Evolutionary conservation across 768 basidiomycete species (phyloP).

Genomic region (Boletales sp.): DNA sequence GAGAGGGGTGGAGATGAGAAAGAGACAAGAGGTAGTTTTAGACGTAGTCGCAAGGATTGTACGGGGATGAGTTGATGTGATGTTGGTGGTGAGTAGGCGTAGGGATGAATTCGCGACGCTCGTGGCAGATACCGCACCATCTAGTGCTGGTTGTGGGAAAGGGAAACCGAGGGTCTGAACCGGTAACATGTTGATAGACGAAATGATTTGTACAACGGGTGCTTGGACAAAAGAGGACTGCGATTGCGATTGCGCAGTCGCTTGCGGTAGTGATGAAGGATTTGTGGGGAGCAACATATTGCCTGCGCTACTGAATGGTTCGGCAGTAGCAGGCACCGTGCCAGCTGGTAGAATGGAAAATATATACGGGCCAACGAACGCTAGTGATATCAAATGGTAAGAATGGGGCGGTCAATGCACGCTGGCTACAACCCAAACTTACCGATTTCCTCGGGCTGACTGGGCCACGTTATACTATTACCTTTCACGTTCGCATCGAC

Average conservation of each 20-base stretch:
- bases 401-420: slow-evolving; percentile 58
- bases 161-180: slow-evolving; percentile 67
- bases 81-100: slow-evolving; percentile 47
- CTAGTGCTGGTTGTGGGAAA: slow-evolving; percentile 37
- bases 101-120: slow-evolving; percentile 43
- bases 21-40: slow-evolving; percentile 40
- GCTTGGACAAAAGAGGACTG: slow-evolving; percentile 44
- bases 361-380: slow-evolving; percentile 73
- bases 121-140: neutral
- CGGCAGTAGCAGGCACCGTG: slow-evolving; percentile 39
- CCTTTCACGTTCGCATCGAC: slow-evolving; percentile 52
- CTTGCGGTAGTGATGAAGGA: slow-evolving; percentile 12
- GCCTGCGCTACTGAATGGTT: slow-evolving; percentile 19
- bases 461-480: slow-evolving; percentile 63
- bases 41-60: slow-evolving; percentile 24
- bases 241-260: slow-evolving; percentile 21
- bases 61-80: slow-evolving; percentile 45
- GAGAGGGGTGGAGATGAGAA: slow-evolving; percentile 66
- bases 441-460: slow-evolving; percentile 82
- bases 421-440: slow-evolving; percentile 6
- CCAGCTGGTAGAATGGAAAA: slow-evolving; percentile 72
- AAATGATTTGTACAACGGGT: slow-evolving; percentile 65
- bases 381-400: slow-evolving; percentile 49
- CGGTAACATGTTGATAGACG: slow-evolving; percentile 59
- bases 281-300: slow-evolving; percentile 6